Percentiles rank a stretch among this genome's conserved stretches.
Conservation (phyloP, 1,284 basidiomycete genomes). For the Mycena citricolor region DNA sequence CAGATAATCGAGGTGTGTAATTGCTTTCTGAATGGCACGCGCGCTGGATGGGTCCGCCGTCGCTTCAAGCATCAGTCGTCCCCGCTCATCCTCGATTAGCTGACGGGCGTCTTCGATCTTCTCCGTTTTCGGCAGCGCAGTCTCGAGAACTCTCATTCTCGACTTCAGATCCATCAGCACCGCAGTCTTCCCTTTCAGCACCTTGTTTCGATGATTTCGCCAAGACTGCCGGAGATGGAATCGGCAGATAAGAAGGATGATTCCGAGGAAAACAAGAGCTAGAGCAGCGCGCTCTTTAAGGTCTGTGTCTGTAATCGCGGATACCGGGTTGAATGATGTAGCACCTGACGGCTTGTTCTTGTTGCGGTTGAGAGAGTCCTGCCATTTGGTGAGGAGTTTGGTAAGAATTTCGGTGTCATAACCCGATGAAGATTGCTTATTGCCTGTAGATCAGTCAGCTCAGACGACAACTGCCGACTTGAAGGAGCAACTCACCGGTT, state of each 20-base stretch:
- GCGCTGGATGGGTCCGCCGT: background rate
- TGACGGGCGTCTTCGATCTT: background rate
- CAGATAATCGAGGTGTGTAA: conserved; percentile 16
- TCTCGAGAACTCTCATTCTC: conserved; percentile 7
- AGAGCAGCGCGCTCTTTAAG: conserved; percentile 26
- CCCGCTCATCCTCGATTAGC: conserved; percentile 5
- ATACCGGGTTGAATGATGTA: conserved; percentile 23
- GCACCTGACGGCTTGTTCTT: too few relatives aligned
- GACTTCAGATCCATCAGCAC: conserved; percentile 3
- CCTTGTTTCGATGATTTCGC: conserved; percentile 24
- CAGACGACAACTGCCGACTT: too few relatives aligned
- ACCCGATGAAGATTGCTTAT: conserved; percentile 12
- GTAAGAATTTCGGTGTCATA: conserved; percentile 16
- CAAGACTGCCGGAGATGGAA: conserved; percentile 28
- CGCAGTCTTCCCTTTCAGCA: conserved; percentile 17
- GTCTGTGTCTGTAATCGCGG: conserved; percentile 30
- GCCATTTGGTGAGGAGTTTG: conserved; percentile 10
- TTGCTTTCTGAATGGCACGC: background rate
- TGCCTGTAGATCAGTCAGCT: too few relatives aligned
- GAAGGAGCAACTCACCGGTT: too few relatives aligned
- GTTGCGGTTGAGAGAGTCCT: conserved; percentile 2
- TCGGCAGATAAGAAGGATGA: conserved; percentile 26
- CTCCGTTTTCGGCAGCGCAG: conserved; percentile 3
- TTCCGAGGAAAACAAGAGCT: conserved; percentile 8
- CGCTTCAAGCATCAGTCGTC: background rate